Evolutionary conservation across 768 basidiomycete genomes (phyloP).

Genomic region (Aureoboletus auriporus): DNA sequence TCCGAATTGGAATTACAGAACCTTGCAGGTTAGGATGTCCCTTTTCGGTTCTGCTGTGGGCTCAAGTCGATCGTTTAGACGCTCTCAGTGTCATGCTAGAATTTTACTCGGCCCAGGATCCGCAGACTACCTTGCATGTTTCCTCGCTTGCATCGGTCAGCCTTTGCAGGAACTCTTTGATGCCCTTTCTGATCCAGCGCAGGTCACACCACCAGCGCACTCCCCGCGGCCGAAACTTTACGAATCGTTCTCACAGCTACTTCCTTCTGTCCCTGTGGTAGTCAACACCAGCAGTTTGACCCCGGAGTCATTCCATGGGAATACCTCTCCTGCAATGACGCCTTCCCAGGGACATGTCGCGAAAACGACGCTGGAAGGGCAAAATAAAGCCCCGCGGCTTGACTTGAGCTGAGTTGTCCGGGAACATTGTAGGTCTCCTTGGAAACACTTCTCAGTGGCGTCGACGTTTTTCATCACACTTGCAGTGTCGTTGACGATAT

Average conservation of each 20-base stretch:
- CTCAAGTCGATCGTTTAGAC: constrained; percentile 38
- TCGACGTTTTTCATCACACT: neutral
- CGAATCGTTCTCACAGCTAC: constrained; percentile 35
- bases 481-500: neutral
- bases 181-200: constrained; percentile 8
- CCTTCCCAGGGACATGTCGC: constrained; percentile 16
- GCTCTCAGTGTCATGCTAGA: constrained; percentile 63
- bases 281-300: constrained; percentile 41
- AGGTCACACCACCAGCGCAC: constrained; percentile 50
- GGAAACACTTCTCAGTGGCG: too few species aligned
- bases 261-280: constrained; percentile 18
- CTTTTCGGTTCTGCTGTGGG: neutral
- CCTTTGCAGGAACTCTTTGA: constrained; percentile 9
- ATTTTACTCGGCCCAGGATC: constrained; percentile 66
- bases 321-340: constrained; percentile 42
- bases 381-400: constrained; percentile 16
- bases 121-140: constrained; percentile 47
- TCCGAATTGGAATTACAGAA: constrained; percentile 52
- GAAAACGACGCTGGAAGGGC: constrained; percentile 15
- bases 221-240: constrained; percentile 38
- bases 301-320: constrained; percentile 60
- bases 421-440: neutral
- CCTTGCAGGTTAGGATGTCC: constrained; percentile 51
- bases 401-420: constrained; percentile 26
- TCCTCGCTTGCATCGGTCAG: constrained; percentile 47